Evolutionary conservation across 441 rosid species (phyloP).

Genomic region (Syzygium syzygioides): DNA sequence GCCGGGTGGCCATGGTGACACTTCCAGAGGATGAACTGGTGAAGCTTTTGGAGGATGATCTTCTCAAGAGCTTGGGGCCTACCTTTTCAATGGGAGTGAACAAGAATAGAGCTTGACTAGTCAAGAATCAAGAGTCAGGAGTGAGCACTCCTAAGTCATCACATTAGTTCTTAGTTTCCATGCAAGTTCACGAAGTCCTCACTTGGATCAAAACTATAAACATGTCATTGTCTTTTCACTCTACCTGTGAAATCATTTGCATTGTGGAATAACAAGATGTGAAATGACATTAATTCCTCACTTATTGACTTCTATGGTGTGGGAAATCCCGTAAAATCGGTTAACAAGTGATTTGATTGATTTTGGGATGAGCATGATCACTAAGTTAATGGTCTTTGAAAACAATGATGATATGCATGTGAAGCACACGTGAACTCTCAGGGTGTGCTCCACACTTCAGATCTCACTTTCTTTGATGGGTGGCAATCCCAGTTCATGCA

Average conservation of each 20-base stretch:
- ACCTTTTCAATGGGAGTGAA: slow-evolving; percentile 27
- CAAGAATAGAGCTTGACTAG: neutral
- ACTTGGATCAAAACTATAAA: neutral
- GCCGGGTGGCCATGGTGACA: slow-evolving; percentile 47
- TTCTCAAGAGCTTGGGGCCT: slow-evolving; percentile 36
- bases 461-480: neutral
- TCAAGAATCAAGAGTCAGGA: neutral
- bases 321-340: neutral
- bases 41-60: slow-evolving; percentile 34
- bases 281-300: neutral
- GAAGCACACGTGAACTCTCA: neutral
- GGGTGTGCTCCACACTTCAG: neutral
- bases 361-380: neutral
- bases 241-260: neutral
- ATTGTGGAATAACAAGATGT: neutral
- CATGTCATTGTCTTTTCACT: neutral
- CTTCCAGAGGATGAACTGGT: slow-evolving; percentile 35
- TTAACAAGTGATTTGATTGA: neutral
- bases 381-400: neutral
- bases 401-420: neutral
- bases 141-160: neutral
- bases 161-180: neutral
- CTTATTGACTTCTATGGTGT: neutral
- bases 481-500: neutral
- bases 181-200: neutral